These are phyloP conservation scores for Potentilla sterilis DNA, from an alignment of 306 rosid species.

Conservation along the genomic window DNA sequence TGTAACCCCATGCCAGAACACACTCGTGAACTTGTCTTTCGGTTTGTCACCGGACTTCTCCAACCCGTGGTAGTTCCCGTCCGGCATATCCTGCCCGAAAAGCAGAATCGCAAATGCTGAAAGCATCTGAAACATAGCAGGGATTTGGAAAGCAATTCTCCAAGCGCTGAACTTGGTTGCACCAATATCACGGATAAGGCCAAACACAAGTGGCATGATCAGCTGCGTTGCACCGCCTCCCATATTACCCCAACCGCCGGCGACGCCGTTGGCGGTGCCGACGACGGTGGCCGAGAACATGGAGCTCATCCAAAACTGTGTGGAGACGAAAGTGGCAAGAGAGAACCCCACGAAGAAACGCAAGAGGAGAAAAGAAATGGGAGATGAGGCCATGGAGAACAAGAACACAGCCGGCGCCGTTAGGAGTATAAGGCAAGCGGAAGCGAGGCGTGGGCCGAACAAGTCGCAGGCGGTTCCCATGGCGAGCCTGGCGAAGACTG, in stretches of 20 bases:
- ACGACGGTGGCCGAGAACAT: slow-evolving; percentile 75
- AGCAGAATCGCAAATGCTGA: slow-evolving; percentile 56
- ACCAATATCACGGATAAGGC: slow-evolving; percentile 45
- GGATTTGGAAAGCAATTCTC: slow-evolving; percentile 76
- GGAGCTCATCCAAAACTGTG: slow-evolving; percentile 96
- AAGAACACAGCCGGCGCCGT: slow-evolving; percentile 68
- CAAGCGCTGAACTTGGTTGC: slow-evolving; percentile 72
- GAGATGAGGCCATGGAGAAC: slow-evolving; percentile 50
- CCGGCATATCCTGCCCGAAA: slow-evolving; percentile 74
- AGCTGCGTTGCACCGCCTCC: slow-evolving; percentile 91
- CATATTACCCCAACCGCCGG: slow-evolving; percentile 88
- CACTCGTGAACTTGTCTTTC: slow-evolving; percentile 51
- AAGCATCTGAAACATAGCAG: slow-evolving; percentile 60
- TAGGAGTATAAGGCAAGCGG: slow-evolving; percentile 57
- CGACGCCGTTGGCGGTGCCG: slow-evolving; percentile 67
- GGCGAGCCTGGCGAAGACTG: slow-evolving; percentile 69
- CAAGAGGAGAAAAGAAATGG: slow-evolving; percentile 57
- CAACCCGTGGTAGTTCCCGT: slow-evolving; percentile 56
- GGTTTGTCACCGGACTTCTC: slow-evolving; percentile 61
- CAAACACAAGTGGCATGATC: slow-evolving; percentile 79
- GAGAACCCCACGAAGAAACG: slow-evolving; percentile 91
- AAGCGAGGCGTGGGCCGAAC: slow-evolving; percentile 77
- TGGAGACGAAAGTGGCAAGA: slow-evolving; percentile 79
- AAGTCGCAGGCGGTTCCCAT: slow-evolving; percentile 92
- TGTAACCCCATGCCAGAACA: slow-evolving; percentile 42